These are phyloP conservation scores for Boletus pseudo-olivaceus DNA, from an alignment of 768 basidiomycete genomes.

Conservation along the genomic window DNA sequence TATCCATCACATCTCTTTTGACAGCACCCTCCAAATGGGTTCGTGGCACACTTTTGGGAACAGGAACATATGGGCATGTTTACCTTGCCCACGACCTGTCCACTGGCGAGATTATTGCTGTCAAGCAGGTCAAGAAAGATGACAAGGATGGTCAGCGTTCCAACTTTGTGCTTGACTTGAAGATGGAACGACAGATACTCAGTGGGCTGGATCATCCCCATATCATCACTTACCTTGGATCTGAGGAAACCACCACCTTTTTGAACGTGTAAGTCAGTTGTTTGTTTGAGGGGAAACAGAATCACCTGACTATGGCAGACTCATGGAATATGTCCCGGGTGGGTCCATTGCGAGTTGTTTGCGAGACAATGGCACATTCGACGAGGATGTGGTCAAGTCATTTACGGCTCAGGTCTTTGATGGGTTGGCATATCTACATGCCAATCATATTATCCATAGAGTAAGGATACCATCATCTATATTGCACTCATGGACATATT, in stretches of 20 bases:
- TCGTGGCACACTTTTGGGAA: constrained; percentile 90
- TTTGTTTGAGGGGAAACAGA: background rate
- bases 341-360: constrained; percentile 86
- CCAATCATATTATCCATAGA: constrained; percentile 82
- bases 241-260: constrained; percentile 78
- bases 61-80: constrained; percentile 90
- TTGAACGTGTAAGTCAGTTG: constrained; percentile 73
- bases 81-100: constrained; percentile 93
- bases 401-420: constrained; percentile 86
- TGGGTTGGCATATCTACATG: constrained; percentile 88
- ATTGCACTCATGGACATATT: background rate
- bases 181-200: constrained; percentile 87
- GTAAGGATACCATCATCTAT: constrained; percentile 39
- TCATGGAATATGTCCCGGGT: constrained; percentile 96
- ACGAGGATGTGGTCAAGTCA: constrained; percentile 82
- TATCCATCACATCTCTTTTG: constrained; percentile 10
- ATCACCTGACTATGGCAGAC: constrained; percentile 46
- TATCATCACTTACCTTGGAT: constrained; percentile 92
- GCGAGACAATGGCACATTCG: constrained; percentile 83
- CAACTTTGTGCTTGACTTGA: constrained; percentile 83
- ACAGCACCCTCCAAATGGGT: constrained; percentile 92
- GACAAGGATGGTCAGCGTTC: constrained; percentile 76
- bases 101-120: constrained; percentile 95
- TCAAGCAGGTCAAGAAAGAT: constrained; percentile 95
- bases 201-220: constrained; percentile 93